A percentile compares a stretch with the other conserved stretches of the same genome.
Conservation (phyloP, 2,329 filamentous ascomycete genomes). For the Cadophora sp. region DNA sequence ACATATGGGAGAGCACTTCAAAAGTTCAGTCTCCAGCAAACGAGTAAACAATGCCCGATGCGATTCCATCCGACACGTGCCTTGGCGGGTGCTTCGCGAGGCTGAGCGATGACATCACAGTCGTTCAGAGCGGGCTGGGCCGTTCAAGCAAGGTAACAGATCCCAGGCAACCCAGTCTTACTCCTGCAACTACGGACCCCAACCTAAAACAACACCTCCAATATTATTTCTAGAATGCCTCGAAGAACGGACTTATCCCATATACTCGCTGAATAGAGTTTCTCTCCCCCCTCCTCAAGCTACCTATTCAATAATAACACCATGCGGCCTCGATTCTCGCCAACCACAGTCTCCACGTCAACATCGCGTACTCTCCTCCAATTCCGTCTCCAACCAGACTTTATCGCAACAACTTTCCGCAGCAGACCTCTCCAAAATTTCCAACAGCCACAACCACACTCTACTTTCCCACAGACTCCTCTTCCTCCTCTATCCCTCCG, state of each 20-base stretch:
- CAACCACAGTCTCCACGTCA: constrained; percentile 15
- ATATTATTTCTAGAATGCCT: neutral
- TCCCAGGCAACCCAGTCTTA: neutral
- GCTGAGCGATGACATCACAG: neutral
- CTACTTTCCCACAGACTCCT: neutral
- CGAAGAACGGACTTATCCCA: neutral
- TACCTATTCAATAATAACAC: neutral
- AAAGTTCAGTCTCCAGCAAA: too few relatives aligned
- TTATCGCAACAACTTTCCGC: constrained; percentile 27
- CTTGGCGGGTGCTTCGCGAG: neutral
- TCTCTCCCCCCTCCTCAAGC: neutral
- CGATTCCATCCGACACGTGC: neutral
- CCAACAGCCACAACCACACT: neutral
- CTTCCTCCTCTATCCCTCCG: neutral
- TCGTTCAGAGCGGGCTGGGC: neutral
- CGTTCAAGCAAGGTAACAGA: constrained; percentile 1
- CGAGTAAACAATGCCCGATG: neutral
- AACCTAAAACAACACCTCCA: neutral
- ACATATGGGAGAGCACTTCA: too few relatives aligned
- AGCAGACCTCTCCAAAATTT: constrained; percentile 26
- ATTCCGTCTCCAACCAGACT: constrained; percentile 11
- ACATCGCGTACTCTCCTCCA: constrained; percentile 4
- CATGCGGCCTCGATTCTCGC: constrained; percentile 5
- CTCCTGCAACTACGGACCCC: neutral
- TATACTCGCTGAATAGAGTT: neutral